Evolutionary conservation across 768 basidiomycete species (phyloP), one percentile per base, ranked within the genome.

Genomic region (Pisolithus sp.): DNA sequence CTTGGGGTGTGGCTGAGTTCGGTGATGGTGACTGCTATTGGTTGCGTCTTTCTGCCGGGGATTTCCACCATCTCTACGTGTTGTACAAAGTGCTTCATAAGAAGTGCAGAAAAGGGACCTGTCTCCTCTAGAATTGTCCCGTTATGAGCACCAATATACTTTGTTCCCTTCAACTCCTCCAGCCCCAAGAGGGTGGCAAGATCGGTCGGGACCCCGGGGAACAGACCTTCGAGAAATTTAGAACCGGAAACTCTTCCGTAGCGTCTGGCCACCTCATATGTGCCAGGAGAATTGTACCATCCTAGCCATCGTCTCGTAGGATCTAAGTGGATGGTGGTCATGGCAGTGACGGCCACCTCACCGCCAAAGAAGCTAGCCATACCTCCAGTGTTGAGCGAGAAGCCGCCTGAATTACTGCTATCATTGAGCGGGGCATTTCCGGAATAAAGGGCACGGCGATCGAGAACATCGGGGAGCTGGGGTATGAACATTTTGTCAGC

Each of bases 121-220:
- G 56, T 76, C 74, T 15, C 66, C 62, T 3, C 66, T 5, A 44
- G 26, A 67, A 46, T 72, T 77, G 49, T 85, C 70, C 62, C 84
- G 78, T 20, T 88, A 71, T 7, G 82, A 60, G 87, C 81, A 0
- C 84, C 79, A 59, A 89, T 82, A 66, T 78, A 89, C 61, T 89
- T 89, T 43, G 85, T 85, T 3, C 60, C 59, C 6, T 17, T 45
- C 7, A 50, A 40, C 5, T 57, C 60, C 21, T 46, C 56, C 40
- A 59, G 31, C 30, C 51, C 56, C 12, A 62, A 54, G 7, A 59
- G 39, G 21, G 45, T 43, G 23, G 48, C 48, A 21, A 57, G 58
- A 24, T 59, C 43, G 23, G 43, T 44, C 4, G 43, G 43, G 3
- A 44, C 24, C 5, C 43, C 43, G 26, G 43, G 23, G 17, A 44